Percentiles rank a stretch among this genome's conserved stretches.
Conservation (phyloP, 306 rosid genomes). For the Cicer chorassanicum region DNA sequence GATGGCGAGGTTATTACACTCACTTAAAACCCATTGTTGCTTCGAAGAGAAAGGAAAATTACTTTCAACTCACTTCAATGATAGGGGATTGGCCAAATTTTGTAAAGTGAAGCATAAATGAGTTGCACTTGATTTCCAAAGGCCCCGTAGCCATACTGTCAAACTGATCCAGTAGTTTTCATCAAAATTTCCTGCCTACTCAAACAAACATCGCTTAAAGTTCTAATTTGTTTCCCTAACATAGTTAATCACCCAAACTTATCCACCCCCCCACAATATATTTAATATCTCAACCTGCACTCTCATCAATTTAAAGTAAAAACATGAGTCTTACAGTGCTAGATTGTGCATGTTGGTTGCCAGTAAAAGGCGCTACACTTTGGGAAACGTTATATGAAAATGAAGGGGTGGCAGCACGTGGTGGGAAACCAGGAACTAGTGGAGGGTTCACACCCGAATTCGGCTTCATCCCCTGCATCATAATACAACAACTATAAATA, state of each 20-base stretch:
- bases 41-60: slow-evolving; percentile 10
- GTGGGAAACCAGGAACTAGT: slow-evolving; percentile 49
- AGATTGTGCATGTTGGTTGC: slow-evolving; percentile 52
- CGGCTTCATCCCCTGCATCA: slow-evolving; percentile 47
- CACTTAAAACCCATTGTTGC: background rate
- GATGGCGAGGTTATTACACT: background rate
- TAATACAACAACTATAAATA: slow-evolving; percentile 16
- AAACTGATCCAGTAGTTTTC: background rate
- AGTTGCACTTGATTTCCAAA: slow-evolving; percentile 26
- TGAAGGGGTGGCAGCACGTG: slow-evolving; percentile 49
- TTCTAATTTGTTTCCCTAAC: slow-evolving; percentile 20
- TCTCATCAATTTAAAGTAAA: slow-evolving; percentile 1
- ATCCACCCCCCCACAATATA: background rate
- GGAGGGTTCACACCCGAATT: slow-evolving; percentile 46
- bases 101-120: background rate
- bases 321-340: slow-evolving; percentile 46
- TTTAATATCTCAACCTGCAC: slow-evolving; percentile 2
- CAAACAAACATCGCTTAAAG: slow-evolving; percentile 13
- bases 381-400: slow-evolving; percentile 60
- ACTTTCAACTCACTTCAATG: slow-evolving; percentile 4
- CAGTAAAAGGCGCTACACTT: slow-evolving; percentile 41
- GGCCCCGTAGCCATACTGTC: background rate
- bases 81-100: slow-evolving; percentile 1
- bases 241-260: slow-evolving; percentile 6
- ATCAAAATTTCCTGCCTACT: slow-evolving; percentile 3